Evolutionary conservation across 768 basidiomycete genomes (phyloP).

Genomic region (Agaricus bisporus): DNA sequence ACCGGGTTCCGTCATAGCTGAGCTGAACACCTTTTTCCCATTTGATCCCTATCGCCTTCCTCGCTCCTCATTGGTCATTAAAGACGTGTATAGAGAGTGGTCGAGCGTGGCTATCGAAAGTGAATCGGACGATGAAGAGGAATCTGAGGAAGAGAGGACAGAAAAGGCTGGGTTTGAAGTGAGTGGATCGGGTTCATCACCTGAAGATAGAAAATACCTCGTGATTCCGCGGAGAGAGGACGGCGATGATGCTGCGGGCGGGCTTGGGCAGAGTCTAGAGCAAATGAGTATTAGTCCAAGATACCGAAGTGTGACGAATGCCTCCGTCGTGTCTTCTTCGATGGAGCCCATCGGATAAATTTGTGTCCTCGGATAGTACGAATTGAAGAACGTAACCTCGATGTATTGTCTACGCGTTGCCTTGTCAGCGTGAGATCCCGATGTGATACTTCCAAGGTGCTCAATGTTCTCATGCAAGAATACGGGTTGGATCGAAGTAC

Average conservation of each 20-base stretch:
- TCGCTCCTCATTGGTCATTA: conserved; percentile 69
- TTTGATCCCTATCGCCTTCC: conserved; percentile 96
- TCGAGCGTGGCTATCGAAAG: conserved; percentile 71
- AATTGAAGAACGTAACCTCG: not conserved
- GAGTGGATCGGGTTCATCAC: not conserved
- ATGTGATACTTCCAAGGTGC: not conserved
- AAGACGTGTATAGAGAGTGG: conserved; percentile 89
- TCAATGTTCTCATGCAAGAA: not conserved
- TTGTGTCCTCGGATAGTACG: not conserved
- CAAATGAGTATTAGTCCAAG: conserved; percentile 83
- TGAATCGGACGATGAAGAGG: conserved; percentile 64
- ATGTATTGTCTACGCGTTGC: not conserved
- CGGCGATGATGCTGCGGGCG: conserved; percentile 29
- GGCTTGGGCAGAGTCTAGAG: conserved; percentile 62
- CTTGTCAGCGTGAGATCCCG: not conserved
- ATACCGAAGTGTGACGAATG: conserved; percentile 14
- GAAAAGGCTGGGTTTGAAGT: conserved; percentile 4
- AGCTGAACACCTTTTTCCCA: conserved; percentile 93
- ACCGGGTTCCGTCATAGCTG: conserved; percentile 36
- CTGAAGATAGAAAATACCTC: conserved; percentile 10
- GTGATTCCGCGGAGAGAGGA: conserved; percentile 14
- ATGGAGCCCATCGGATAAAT: not conserved
- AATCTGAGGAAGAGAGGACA: conserved; percentile 42
- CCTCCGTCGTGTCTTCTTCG: conserved; percentile 4
- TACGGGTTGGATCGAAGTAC: not conserved